A percentile compares a stretch with the other conserved stretches of the same genome.
Conservation (phyloP, 805 yeast species). For the Yarrowia sp. region DNA sequence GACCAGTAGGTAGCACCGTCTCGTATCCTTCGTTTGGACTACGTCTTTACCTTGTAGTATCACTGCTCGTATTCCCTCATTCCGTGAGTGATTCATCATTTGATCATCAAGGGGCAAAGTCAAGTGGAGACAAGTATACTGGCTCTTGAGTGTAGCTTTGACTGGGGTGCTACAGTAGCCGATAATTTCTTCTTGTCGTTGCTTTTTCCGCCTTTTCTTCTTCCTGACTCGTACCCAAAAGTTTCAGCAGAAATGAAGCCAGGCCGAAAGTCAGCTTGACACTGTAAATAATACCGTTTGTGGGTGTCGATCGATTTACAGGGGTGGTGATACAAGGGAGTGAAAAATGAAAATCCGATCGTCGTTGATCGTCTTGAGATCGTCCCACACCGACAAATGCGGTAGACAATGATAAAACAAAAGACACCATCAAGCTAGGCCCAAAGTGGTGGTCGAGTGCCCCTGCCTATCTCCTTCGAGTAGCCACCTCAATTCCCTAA, state of each 20-base stretch:
- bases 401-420: neutral
- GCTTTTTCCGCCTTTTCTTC: neutral
- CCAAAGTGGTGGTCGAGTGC: too few species aligned
- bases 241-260: too few species aligned
- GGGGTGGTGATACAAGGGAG: conserved; percentile 2
- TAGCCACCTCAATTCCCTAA: too few species aligned
- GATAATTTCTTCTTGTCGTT: neutral
- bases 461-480: too few species aligned
- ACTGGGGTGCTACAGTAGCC: too few species aligned
- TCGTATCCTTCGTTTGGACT: too few species aligned
- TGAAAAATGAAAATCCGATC: conserved; percentile 7
- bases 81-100: neutral
- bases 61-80: neutral
- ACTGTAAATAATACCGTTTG: conserved; percentile 7
- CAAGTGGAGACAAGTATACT: neutral
- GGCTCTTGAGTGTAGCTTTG: too few species aligned
- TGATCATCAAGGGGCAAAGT: neutral
- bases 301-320: conserved; percentile 14
- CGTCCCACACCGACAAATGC: too few species aligned
- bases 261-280: too few species aligned
- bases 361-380: neutral
- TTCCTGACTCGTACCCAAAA: too few species aligned
- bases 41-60: too few species aligned
- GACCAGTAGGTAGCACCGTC: too few species aligned
- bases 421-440: neutral